Percentiles rank a stretch among this genome's conserved stretches.
Conservation (phyloP, 495 filamentous ascomycete species). For the Neurospora tetraspora region DNA sequence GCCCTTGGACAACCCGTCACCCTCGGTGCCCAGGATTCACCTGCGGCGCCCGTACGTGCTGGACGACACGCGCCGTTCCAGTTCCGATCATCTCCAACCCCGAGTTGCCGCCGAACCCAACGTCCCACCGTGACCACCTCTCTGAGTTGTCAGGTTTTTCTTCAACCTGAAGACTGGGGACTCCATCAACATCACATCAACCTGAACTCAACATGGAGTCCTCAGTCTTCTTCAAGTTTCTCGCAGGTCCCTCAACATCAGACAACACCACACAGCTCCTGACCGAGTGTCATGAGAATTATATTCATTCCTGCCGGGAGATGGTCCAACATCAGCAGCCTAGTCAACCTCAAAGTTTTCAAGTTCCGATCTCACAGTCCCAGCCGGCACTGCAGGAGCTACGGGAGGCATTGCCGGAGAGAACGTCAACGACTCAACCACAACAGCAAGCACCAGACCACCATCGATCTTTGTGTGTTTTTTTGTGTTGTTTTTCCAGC, state of each 20-base stretch:
- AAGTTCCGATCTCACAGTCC: too few species aligned
- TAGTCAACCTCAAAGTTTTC: too few species aligned
- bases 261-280: too few species aligned
- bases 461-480: not conserved
- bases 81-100: not conserved
- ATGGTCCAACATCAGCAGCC: too few species aligned
- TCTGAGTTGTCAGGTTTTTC: not conserved
- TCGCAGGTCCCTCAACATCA: too few species aligned
- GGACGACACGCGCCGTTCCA: not conserved
- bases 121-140: not conserved
- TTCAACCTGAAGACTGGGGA: not conserved
- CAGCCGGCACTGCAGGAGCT: too few species aligned
- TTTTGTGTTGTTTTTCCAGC: slow-evolving; percentile 34
- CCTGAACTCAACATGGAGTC: slow-evolving; percentile 65
- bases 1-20: not conserved
- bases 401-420: too few species aligned
- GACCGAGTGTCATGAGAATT: too few species aligned
- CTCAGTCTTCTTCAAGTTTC: slow-evolving; percentile 86
- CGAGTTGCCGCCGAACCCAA: not conserved
- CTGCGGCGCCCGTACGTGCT: not conserved
- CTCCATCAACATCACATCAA: not conserved
- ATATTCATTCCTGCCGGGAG: too few species aligned
- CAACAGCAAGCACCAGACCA: too few species aligned
- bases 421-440: too few species aligned
- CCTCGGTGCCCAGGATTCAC: not conserved